phyloP scores from a whole-genome alignment of 2,329 filamentous ascomycete genomes.

The Gyromitra esculenta region DNA sequence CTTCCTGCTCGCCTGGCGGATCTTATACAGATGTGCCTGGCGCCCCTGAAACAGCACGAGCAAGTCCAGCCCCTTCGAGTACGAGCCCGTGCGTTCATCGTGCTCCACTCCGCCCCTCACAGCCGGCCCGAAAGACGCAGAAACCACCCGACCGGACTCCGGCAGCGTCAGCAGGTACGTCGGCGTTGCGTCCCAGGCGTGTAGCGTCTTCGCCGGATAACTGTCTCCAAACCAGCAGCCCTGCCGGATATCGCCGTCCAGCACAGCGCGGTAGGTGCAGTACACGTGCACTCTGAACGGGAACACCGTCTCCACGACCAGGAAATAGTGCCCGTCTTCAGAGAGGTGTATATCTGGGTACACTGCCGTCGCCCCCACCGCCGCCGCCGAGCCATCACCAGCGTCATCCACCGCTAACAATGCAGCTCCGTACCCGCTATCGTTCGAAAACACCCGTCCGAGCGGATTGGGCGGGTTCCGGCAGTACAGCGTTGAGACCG shows the following conservation, averaged over 20 bases:
- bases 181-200: constrained; percentile 33
- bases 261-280: constrained; percentile 16
- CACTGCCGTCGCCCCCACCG: too few species aligned
- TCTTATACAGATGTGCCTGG: constrained; percentile 16
- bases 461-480: not conserved
- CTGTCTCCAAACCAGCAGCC: not conserved
- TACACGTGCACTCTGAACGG: constrained; percentile 29
- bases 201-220: not conserved
- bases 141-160: constrained; percentile 13
- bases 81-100: not conserved
- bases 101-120: not conserved
- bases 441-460: not conserved
- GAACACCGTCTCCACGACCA: constrained; percentile 11
- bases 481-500: constrained; percentile 17
- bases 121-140: constrained; percentile 20
- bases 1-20: not conserved
- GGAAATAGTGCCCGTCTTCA: constrained; percentile 25
- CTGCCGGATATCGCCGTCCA: not conserved
- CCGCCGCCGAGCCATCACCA: not conserved
- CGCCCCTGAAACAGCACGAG: constrained; percentile 27
- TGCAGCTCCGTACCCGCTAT: not conserved
- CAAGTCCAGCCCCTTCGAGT: constrained; percentile 32
- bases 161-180: constrained; percentile 23
- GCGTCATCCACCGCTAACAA: too few species aligned
- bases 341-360: constrained; percentile 21